phyloP scores from a whole-genome alignment of 176 grass and related monocot genomes.

The Alopecurus myosuroides region DNA sequence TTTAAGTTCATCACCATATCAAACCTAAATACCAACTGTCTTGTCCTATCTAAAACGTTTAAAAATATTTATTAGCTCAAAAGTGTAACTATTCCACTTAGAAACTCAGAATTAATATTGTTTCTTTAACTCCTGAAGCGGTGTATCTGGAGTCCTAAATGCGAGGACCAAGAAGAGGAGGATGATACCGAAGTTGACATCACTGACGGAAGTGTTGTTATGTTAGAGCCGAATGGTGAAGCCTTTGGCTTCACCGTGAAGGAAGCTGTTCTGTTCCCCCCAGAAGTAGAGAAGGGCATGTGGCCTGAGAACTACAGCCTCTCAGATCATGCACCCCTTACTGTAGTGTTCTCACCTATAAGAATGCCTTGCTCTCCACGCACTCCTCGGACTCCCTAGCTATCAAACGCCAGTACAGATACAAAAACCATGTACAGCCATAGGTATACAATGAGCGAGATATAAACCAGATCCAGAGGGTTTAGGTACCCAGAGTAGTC shows the following conservation, averaged over 20 bases:
- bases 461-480: not conserved
- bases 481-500: slow-evolving; percentile 11
- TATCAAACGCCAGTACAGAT: slow-evolving; percentile 8
- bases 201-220: not conserved
- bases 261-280: slow-evolving; percentile 82
- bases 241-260: slow-evolving; percentile 78
- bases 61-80: not conserved
- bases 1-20: not conserved
- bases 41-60: not conserved
- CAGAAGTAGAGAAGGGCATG: slow-evolving; percentile 80
- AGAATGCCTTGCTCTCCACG: slow-evolving; percentile 47
- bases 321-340: slow-evolving; percentile 87
- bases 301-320: slow-evolving; percentile 91
- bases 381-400: not conserved
- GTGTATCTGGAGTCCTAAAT: slow-evolving; percentile 59
- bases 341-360: slow-evolving; percentile 77
- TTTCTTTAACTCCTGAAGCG: slow-evolving; percentile 31
- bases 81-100: not conserved
- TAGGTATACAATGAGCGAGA: slow-evolving; percentile 25
- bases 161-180: slow-evolving; percentile 30
- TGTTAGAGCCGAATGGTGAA: slow-evolving; percentile 14
- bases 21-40: not conserved
- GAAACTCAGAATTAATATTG: slow-evolving; percentile 1
- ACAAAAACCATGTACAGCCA: slow-evolving; percentile 12
- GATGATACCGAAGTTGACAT: slow-evolving; percentile 21